phyloP scores from a whole-genome alignment of 139 green algal species.

The Pycnococcus provasolii region DNA sequence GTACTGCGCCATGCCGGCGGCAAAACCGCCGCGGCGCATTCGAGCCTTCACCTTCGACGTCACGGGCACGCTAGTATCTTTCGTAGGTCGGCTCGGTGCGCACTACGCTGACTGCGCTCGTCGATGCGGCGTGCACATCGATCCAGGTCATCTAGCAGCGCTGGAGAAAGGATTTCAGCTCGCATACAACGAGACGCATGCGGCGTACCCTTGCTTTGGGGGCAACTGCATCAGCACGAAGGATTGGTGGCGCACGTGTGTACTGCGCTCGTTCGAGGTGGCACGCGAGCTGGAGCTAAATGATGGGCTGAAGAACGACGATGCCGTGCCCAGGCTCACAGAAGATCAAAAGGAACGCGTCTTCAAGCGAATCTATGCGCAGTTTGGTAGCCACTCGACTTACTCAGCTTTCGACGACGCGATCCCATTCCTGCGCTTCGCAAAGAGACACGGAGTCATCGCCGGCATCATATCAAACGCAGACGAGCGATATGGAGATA shows the following conservation, averaged over 20 bases:
- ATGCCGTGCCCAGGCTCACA: neutral
- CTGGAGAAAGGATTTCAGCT: neutral
- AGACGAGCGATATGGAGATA: neutral
- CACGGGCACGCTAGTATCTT: neutral
- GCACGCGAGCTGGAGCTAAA: no score
- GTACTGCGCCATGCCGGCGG: no score
- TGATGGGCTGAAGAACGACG: neutral
- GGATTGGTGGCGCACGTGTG: neutral
- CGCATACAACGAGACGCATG: neutral
- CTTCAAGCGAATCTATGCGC: neutral
- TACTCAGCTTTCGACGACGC: neutral
- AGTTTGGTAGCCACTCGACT: neutral
- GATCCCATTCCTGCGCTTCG: neutral
- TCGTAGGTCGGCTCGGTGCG: neutral
- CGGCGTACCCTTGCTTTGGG: neutral
- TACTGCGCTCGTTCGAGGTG: neutral
- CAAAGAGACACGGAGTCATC: neutral
- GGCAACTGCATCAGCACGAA: neutral
- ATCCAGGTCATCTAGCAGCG: neutral
- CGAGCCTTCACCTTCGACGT: neutral
- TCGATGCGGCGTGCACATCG: neutral
- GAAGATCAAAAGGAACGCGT: neutral
- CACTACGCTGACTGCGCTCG: neutral
- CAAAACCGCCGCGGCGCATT: no score
- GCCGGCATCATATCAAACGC: neutral